Conservation (phyloP, 1,284 basidiomycete species). For the Golubevia pallescens region DNA sequence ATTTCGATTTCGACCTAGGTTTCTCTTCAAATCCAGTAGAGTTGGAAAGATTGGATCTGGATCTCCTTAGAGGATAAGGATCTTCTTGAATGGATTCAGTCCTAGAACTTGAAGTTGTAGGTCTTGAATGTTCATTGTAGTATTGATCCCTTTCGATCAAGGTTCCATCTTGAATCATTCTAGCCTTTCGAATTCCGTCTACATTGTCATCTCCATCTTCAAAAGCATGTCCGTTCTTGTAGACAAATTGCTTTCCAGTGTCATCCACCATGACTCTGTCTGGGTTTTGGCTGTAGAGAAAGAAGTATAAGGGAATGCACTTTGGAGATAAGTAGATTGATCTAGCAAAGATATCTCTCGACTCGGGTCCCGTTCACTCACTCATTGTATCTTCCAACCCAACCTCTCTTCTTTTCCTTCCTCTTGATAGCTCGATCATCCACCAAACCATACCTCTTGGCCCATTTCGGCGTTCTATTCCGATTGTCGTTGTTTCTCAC, state of each 20-base stretch:
- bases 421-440: slow-evolving; percentile 26
- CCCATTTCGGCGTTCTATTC: slow-evolving; percentile 43
- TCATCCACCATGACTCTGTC: slow-evolving; percentile 36
- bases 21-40: slow-evolving; percentile 12
- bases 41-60: slow-evolving; percentile 5
- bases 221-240: slow-evolving; percentile 13
- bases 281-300: slow-evolving; percentile 5
- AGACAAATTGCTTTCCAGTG: slow-evolving; percentile 21
- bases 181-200: background rate
- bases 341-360: too few relatives aligned
- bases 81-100: background rate
- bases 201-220: slow-evolving; percentile 13
- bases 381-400: slow-evolving; percentile 36
- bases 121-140: slow-evolving; percentile 7
- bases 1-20: background rate
- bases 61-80: background rate
- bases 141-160: slow-evolving; percentile 3
- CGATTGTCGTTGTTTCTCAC: slow-evolving; percentile 45
- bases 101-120: slow-evolving; percentile 7
- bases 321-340: too few relatives aligned
- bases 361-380: too few relatives aligned
- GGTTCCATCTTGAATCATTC: background rate
- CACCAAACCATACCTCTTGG: slow-evolving; percentile 38
- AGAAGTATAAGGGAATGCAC: too few relatives aligned
- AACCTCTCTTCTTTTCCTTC: slow-evolving; percentile 25